Percentiles rank a stretch among this genome's conserved stretches.
phyloP scores from a whole-genome alignment of 2,329 filamentous ascomycete species.

The Penicillium janthinellum region DNA sequence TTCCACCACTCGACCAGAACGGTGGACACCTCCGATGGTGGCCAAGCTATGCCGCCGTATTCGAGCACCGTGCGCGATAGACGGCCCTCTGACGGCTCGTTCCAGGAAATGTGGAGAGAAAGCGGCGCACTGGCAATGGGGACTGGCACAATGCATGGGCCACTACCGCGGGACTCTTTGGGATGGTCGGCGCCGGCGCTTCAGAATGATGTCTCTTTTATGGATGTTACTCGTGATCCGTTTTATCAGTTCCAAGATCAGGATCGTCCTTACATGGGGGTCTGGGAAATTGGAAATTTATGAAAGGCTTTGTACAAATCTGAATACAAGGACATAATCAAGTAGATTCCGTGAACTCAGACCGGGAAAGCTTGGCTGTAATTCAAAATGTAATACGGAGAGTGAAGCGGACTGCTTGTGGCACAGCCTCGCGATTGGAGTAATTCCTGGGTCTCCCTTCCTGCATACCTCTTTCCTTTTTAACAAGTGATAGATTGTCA shows the following conservation, averaged over 20 bases:
- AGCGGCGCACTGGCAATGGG: neutral
- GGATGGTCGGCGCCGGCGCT: constrained; percentile 22
- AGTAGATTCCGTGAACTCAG: neutral
- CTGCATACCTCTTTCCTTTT: neutral
- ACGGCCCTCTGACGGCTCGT: constrained; percentile 8
- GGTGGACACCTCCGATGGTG: constrained; percentile 32
- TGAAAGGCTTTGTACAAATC: constrained; percentile 4
- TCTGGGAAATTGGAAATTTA: constrained; percentile 36
- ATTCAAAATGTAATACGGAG: neutral
- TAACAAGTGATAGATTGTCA: neutral
- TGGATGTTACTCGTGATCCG: constrained; percentile 33
- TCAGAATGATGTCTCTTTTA: constrained; percentile 28
- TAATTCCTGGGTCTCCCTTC: neutral
- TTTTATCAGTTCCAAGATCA: constrained; percentile 36
- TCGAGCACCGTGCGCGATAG: constrained; percentile 23
- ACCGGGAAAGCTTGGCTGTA: neutral
- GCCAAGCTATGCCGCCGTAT: constrained; percentile 33
- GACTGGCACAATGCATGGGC: constrained; percentile 1
- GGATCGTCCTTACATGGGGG: constrained; percentile 27
- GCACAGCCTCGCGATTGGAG: neutral
- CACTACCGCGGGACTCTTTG: constrained; percentile 11
- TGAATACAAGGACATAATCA: no score
- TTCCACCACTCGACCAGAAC: constrained; percentile 31
- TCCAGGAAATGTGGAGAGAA: constrained; percentile 13
- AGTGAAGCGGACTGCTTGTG: neutral